Conservation (phyloP, 257 asterid species). For the Solanum phureja region DNA sequence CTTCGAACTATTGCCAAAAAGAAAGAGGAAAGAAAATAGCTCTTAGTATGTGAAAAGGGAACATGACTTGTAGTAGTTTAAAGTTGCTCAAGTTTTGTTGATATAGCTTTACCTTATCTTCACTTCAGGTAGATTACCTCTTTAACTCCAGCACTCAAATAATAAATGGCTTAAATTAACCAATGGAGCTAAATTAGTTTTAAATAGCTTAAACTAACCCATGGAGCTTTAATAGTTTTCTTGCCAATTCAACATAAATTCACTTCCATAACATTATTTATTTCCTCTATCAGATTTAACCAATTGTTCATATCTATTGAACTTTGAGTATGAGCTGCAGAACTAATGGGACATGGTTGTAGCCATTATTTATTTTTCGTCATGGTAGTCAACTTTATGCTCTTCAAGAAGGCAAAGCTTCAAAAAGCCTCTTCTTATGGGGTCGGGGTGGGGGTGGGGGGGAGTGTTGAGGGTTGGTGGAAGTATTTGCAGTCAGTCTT, state of each 20-base stretch:
- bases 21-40: neutral
- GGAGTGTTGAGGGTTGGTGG: neutral
- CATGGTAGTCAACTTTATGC: neutral
- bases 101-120: neutral
- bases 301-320: neutral
- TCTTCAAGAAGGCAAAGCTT: neutral
- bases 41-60: neutral
- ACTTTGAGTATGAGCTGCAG: neutral
- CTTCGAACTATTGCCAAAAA: neutral
- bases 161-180: neutral
- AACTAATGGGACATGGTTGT: neutral
- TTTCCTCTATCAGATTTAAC: neutral
- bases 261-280: neutral
- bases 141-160: neutral
- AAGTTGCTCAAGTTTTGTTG: neutral
- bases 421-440: neutral
- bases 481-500: neutral
- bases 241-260: too few species aligned
- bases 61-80: neutral
- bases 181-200: neutral
- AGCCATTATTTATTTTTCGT: neutral
- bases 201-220: neutral
- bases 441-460: neutral
- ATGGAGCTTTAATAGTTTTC: neutral
- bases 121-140: neutral